A percentile compares a stretch with the other conserved stretches of the same genome.
Evolutionary conservation across 352 stramenopile genomes (phyloP).

Genomic region (Phytophthora pistaciae): DNA sequence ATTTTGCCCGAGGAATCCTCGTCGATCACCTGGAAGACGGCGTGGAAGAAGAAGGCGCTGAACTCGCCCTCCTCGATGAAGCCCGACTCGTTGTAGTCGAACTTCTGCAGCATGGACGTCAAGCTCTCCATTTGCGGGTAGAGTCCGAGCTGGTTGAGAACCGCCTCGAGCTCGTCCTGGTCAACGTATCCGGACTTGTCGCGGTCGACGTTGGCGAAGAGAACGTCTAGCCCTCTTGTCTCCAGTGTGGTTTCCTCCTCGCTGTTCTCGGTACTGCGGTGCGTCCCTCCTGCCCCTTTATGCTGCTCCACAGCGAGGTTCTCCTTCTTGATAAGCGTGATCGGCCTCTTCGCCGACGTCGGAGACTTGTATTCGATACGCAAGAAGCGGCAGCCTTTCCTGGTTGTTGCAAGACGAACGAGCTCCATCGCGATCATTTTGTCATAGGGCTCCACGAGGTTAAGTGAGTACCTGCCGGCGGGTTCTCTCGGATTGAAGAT

Average conservation of each 20-base stretch:
- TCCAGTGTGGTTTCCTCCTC: conserved; percentile 62
- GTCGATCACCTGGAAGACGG: conserved; percentile 83
- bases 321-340: conserved; percentile 65
- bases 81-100: conserved; percentile 62
- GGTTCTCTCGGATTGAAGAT: conserved; percentile 83
- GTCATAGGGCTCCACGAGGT: conserved; percentile 77
- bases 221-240: conserved; percentile 60
- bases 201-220: conserved; percentile 74
- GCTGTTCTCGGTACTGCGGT: conserved; percentile 10
- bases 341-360: conserved; percentile 37
- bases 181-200: conserved; percentile 72
- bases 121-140: conserved; percentile 66
- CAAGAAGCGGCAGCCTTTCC: conserved; percentile 81
- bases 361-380: conserved; percentile 63
- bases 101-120: conserved; percentile 49
- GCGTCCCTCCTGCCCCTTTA: conserved; percentile 19
- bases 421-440: conserved; percentile 83
- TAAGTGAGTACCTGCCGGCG: conserved; percentile 73
- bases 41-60: conserved; percentile 75
- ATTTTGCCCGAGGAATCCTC: conserved; percentile 79
- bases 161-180: conserved; percentile 60
- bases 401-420: conserved; percentile 70
- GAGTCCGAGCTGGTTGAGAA: conserved; percentile 74
- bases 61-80: conserved; percentile 70
- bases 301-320: conserved; percentile 42